Evolutionary conservation across 192 early-diverging fungal genomes (phyloP).

Genomic region (Spizellomyces punctatus): DNA sequence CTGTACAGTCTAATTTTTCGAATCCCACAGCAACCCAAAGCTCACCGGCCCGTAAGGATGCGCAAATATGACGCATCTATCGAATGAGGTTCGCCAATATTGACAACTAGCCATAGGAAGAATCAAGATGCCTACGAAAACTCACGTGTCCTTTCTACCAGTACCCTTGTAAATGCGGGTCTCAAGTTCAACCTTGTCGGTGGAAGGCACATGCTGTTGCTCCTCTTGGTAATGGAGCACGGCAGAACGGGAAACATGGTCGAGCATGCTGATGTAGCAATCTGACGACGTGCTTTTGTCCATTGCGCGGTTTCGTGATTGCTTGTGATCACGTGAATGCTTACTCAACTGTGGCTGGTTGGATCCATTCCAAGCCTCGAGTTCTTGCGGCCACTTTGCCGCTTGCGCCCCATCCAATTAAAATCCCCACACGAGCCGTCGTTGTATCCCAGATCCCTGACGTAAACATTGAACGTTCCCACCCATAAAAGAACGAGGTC

Average conservation of each 20-base stretch:
- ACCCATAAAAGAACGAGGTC: too few species aligned
- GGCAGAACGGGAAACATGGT: conserved; percentile 6
- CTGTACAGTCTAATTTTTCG: neutral
- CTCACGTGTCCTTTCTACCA: conserved; percentile 19
- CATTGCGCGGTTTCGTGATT: neutral
- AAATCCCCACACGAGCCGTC: too few species aligned
- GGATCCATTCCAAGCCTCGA: neutral
- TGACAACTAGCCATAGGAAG: too few species aligned
- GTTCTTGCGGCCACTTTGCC: neutral
- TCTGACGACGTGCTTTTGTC: neutral
- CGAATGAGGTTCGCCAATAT: too few species aligned
- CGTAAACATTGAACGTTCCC: too few species aligned
- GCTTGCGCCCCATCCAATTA: too few species aligned
- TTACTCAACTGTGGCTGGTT: neutral
- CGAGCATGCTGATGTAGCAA: neutral
- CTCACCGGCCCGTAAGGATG: conserved; percentile 42
- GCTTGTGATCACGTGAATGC: neutral
- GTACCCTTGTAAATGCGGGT: conserved; percentile 9
- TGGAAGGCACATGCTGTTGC: conserved; percentile 9
- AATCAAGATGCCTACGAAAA: neutral
- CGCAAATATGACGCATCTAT: conserved; percentile 30
- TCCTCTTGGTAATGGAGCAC: conserved; percentile 12
- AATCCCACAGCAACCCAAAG: neutral
- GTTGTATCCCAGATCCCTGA: too few species aligned
- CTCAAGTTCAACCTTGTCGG: conserved; percentile 16